Evolutionary conservation across 129 eudicot genomes (phyloP).

Genomic region (Sambucus nigra): DNA sequence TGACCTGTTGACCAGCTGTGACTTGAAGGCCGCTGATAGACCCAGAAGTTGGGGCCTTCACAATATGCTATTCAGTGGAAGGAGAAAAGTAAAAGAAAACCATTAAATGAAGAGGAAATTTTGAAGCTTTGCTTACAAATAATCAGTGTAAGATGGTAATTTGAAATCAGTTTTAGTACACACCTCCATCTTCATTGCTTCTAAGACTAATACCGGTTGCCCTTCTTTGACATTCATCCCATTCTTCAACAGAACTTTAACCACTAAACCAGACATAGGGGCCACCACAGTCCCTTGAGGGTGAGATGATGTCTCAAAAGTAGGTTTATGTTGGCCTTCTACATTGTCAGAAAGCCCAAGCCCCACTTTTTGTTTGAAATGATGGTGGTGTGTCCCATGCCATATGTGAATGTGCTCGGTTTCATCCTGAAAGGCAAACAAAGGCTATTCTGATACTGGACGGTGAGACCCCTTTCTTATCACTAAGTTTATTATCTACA

Average conservation of each 20-base stretch:
- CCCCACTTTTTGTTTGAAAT: conserved; percentile 51
- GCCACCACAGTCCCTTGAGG: conserved; percentile 72
- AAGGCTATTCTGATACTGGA: not conserved
- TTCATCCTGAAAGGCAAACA: conserved; percentile 47
- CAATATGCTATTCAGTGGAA: conserved; percentile 59
- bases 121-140: not conserved
- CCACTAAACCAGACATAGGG: conserved; percentile 95
- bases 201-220: conserved; percentile 87
- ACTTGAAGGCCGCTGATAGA: conserved; percentile 65
- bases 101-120: not conserved
- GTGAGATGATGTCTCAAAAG: conserved; percentile 40
- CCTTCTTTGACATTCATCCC: conserved; percentile 68
- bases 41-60: conserved; percentile 76
- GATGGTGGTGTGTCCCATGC: conserved; percentile 69
- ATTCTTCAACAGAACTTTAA: conserved; percentile 66
- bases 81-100: not conserved
- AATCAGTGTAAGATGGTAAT: not conserved
- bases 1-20: conserved; percentile 70
- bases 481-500: no score
- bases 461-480: no score
- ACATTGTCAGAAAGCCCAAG: conserved; percentile 46
- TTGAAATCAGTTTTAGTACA: conserved; percentile 3
- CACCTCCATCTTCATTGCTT: conserved; percentile 99
- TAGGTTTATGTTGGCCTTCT: conserved; percentile 40
- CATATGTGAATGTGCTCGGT: conserved; percentile 75